Conservation (phyloP, 129 eudicot genomes). For the carrot (Daucus carota) region DH1_v3.0 NC_030385.2:8881001-8881500, state of each 20-base stretch:
- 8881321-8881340: slow-evolving; percentile 73
- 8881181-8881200: background rate
- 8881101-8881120: background rate
- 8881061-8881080: too few relatives aligned
- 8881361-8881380: slow-evolving; percentile 42
- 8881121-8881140: background rate
- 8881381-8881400: slow-evolving; percentile 27
- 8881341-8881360: slow-evolving; percentile 35
- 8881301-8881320: slow-evolving; percentile 64
- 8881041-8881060: too few relatives aligned
- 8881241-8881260: background rate
- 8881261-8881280: background rate
- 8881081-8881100: background rate
- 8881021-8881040: background rate
- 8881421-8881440: background rate
- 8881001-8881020: background rate
- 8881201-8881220: background rate
- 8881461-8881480: slow-evolving; percentile 4
- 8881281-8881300: slow-evolving; percentile 53
- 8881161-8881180: background rate
- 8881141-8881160: background rate
- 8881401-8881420: slow-evolving; percentile 14
- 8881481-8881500: slow-evolving; percentile 1
- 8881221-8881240: background rate
- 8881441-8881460: background rate